Evolutionary conservation across 2,329 filamentous ascomycete genomes (phyloP).

Genomic region (Laburnicola sp.): DNA sequence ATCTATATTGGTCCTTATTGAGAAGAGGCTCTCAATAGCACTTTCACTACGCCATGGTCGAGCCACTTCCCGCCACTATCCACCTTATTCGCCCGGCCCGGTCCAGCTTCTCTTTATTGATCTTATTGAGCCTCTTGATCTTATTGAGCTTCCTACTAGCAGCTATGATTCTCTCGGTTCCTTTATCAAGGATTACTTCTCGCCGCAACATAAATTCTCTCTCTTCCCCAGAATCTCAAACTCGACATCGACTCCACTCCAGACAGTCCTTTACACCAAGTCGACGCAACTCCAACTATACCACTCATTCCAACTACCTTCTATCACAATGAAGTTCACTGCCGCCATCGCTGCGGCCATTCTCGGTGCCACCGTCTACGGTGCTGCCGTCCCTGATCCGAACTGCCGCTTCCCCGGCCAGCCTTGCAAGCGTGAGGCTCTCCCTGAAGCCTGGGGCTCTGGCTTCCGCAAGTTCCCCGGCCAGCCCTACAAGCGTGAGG

Average conservation of each 20-base stretch:
- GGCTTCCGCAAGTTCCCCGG: conserved; percentile 20
- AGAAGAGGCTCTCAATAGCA: background rate
- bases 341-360: conserved; percentile 47
- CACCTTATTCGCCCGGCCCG: background rate
- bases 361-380: conserved; percentile 47
- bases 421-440: conserved; percentile 37
- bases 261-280: conserved; percentile 14
- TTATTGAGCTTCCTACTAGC: conserved; percentile 15
- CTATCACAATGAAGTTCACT: conserved; percentile 54
- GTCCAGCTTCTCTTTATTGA: conserved; percentile 1
- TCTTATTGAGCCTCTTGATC: conserved; percentile 5
- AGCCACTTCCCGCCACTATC: background rate
- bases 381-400: conserved; percentile 40
- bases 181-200: background rate
- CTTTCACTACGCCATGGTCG: background rate
- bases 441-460: conserved; percentile 23
- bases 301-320: conserved; percentile 17
- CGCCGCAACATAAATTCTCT: conserved; percentile 17
- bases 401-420: conserved; percentile 26
- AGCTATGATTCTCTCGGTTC: background rate
- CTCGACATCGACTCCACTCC: conserved; percentile 13
- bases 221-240: conserved; percentile 3
- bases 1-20: background rate
- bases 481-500: conserved; percentile 21
- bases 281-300: conserved; percentile 12